phyloP scores from a whole-genome alignment of 2,329 filamentous ascomycete species.

The Colletotrichum spinosum region DNA sequence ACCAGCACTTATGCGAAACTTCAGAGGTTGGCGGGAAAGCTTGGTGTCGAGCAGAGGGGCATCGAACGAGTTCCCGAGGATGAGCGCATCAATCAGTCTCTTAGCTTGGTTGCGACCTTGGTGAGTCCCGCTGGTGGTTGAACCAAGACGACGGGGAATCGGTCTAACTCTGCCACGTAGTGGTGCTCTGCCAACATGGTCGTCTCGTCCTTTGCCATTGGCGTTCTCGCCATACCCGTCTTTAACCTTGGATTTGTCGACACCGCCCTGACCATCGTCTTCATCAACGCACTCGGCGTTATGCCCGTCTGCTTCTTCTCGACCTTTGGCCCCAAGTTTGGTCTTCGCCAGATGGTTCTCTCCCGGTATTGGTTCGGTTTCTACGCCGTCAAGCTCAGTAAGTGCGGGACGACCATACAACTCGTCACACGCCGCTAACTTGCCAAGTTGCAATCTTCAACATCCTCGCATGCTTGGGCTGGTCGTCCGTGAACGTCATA shows the following conservation, averaged over 20 bases:
- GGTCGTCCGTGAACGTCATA: conserved; percentile 82
- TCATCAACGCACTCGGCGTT: conserved; percentile 81
- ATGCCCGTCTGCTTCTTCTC: conserved; percentile 81
- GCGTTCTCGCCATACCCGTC: conserved; percentile 74
- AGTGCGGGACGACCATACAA: conserved; percentile 42
- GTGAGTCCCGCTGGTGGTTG: conserved; percentile 58
- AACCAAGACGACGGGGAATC: neutral
- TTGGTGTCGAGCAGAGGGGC: conserved; percentile 79
- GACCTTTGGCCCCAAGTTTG: conserved; percentile 79
- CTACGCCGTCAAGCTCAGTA: conserved; percentile 75
- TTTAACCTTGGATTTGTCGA: conserved; percentile 81
- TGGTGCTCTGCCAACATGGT: conserved; percentile 86
- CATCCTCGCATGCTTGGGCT: conserved; percentile 77
- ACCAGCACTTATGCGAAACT: conserved; percentile 47
- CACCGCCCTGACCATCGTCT: conserved; percentile 76
- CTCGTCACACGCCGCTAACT: neutral
- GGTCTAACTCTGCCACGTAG: conserved; percentile 14
- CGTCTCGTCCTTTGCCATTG: conserved; percentile 81
- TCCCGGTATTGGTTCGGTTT: conserved; percentile 82
- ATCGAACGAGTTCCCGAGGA: conserved; percentile 80
- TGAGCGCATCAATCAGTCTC: conserved; percentile 73
- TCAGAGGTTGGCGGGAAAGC: conserved; percentile 72
- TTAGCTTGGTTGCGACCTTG: conserved; percentile 78
- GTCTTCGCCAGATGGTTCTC: conserved; percentile 84
- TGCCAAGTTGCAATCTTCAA: conserved; percentile 75